Evolutionary conservation across 768 basidiomycete species (phyloP), one percentile per base, ranked within the genome.

Genomic region (Naematelia encephala): DNA sequence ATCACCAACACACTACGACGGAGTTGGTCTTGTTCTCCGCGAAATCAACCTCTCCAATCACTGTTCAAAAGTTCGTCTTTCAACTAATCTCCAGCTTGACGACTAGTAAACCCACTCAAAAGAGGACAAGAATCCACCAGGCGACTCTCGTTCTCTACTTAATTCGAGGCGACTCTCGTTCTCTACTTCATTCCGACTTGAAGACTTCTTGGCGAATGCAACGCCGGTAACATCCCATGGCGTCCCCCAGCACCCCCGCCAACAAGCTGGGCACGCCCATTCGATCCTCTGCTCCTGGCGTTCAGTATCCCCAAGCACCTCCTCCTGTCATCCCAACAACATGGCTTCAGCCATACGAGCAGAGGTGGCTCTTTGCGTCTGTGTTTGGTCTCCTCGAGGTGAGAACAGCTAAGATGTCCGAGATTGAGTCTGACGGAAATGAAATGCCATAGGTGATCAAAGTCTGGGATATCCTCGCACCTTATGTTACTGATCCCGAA

Each of bases 371-470:
- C 68, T 82, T 83, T 62, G 80, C 90, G 45, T 87, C 89, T 60
- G 77, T 91, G 23, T 88, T 86, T 5, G 82, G 86, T 42, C 80
- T 91, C 1, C 80, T 88, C 29, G 90, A 92, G 82, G 90, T 88
- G 62, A 55, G 82, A 51, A n/a, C n/a, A n/a, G n/a, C n/a, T n/a
- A n/a, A n/a, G n/a, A n/a, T n/a, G n/a, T n/a, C n/a, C n/a, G n/a
- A n/a, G n/a, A n/a, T n/a, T n/a, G n/a, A n/a, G n/a, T 30, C 28
- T 29, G 25, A 12, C 44, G 62, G 57, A 56, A 14, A 51, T 26
- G 28, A 19, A 11, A 49, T 21, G 56, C 29, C n/a, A 43, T 42
- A 92, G 90, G 84, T 88, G 25, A 80, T 88, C 62, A 94, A 94
- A 80, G 54, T 85, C 2, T 77, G 88, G 58, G 89, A 92, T 73